Conservation (phyloP, 345 rosid genomes). For the Abelmoschus esculentus region DNA sequence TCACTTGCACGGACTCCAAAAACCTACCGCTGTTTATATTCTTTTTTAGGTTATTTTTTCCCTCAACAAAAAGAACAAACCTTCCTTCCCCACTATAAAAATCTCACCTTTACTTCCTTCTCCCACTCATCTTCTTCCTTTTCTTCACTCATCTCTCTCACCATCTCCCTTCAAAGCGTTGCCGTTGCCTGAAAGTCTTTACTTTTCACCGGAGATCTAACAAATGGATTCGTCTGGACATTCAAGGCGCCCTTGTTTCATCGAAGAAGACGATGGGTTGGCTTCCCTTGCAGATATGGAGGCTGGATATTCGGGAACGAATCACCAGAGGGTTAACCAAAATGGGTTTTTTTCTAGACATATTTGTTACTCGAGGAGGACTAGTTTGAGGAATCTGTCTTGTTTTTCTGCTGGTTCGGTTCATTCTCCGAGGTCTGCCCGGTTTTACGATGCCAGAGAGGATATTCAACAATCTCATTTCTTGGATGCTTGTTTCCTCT, state of each 20-base stretch:
- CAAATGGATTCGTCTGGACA: constrained; percentile 25
- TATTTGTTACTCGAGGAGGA: constrained; percentile 34
- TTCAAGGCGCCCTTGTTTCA: constrained; percentile 37
- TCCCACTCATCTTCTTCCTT: not conserved
- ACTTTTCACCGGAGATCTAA: not conserved
- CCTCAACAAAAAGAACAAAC: constrained; percentile 7
- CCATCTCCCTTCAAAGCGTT: not conserved
- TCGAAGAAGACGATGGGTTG: constrained; percentile 48
- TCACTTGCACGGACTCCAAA: constrained; percentile 28
- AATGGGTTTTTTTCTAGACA: constrained; percentile 24
- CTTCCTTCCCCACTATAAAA: constrained; percentile 26
- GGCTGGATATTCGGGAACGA: constrained; percentile 42
- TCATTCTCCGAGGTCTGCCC: constrained; percentile 42
- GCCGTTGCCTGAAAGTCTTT: no score
- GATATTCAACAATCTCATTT: constrained; percentile 41
- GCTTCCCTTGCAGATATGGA: constrained; percentile 49
- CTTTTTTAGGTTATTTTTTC: not conserved
- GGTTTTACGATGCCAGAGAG: constrained; percentile 49
- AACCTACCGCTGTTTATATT: constrained; percentile 30
- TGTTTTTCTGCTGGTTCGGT: constrained; percentile 9
- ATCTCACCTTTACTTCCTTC: constrained; percentile 3
- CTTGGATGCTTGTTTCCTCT: constrained; percentile 46
- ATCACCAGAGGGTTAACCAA: constrained; percentile 1
- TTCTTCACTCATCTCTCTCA: not conserved
- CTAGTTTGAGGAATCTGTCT: no score